Evolutionary conservation across 1,139 yeast species (phyloP).

Genomic region (Scheffersomyces insectosa): DNA sequence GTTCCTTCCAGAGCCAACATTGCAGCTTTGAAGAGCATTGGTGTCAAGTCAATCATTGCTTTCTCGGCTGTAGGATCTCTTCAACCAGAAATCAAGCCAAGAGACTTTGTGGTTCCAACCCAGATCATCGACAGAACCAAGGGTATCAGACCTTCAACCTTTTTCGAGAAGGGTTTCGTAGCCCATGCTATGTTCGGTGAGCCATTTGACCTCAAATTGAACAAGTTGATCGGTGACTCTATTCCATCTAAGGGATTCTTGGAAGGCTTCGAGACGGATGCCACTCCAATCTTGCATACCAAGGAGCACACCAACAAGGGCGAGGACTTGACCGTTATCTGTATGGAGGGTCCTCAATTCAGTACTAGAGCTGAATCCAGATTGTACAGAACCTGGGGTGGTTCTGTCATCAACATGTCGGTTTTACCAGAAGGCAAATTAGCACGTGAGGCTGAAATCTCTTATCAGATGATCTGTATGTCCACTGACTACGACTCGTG

Average conservation of each 20-base stretch:
- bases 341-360: slow-evolving; percentile 99
- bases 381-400: slow-evolving; percentile 88
- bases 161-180: slow-evolving; percentile 89
- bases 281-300: slow-evolving; percentile 54
- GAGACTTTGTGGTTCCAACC: slow-evolving; percentile 93
- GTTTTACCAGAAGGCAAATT: slow-evolving; percentile 94
- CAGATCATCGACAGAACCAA: slow-evolving; percentile 96
- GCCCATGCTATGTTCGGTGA: slow-evolving; percentile 98
- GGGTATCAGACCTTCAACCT: slow-evolving; percentile 88
- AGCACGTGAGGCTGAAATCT: slow-evolving; percentile 95
- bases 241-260: slow-evolving; percentile 55
- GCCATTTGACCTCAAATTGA: slow-evolving; percentile 81
- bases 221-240: slow-evolving; percentile 60
- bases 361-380: slow-evolving; percentile 96
- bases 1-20: slow-evolving; percentile 95
- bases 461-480: slow-evolving; percentile 98
- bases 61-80: slow-evolving; percentile 96
- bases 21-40: slow-evolving; percentile 87
- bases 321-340: slow-evolving; percentile 79
- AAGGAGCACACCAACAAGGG: slow-evolving; percentile 47
- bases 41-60: slow-evolving; percentile 86
- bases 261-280: slow-evolving; percentile 42
- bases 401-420: slow-evolving; percentile 94
- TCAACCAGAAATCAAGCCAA: slow-evolving; percentile 83
- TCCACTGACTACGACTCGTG: slow-evolving; percentile 98